phyloP scores from a whole-genome alignment of 2,329 filamentous ascomycete species.

The Paraphaeosphaeria sporulosa region DNA sequence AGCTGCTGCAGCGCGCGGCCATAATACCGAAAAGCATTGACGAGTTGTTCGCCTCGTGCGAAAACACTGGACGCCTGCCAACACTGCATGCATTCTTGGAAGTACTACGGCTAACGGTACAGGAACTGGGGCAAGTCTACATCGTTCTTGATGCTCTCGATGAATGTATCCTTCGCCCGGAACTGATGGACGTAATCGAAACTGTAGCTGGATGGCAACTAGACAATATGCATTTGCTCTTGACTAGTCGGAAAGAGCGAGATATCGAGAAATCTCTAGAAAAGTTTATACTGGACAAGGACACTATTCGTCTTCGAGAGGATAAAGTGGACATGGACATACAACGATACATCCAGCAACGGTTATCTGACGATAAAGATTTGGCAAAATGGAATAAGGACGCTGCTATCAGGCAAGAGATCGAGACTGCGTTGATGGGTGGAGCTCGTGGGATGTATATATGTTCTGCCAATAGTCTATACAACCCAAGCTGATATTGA shows the following conservation, averaged over 20 bases:
- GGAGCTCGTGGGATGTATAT: slow-evolving; percentile 13
- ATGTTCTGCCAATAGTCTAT: background rate
- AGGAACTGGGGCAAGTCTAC: slow-evolving; percentile 15
- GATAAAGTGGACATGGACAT: slow-evolving; percentile 23
- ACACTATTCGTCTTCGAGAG: slow-evolving; percentile 17
- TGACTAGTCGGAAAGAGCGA: slow-evolving; percentile 24
- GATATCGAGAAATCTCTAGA: slow-evolving; percentile 23
- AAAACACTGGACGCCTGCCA: slow-evolving; percentile 24
- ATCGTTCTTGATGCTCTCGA: slow-evolving; percentile 25
- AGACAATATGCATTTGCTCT: slow-evolving; percentile 22
- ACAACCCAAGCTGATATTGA: background rate
- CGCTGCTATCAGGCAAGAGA: slow-evolving; percentile 14
- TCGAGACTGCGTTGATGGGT: slow-evolving; percentile 36
- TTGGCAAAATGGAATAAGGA: slow-evolving; percentile 29
- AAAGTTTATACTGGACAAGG: slow-evolving; percentile 2
- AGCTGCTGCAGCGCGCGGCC: slow-evolving; percentile 32
- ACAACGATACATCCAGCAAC: slow-evolving; percentile 18
- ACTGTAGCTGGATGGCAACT: slow-evolving; percentile 14
- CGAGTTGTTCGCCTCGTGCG: slow-evolving; percentile 24
- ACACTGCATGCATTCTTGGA: slow-evolving; percentile 19
- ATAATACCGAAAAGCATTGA: slow-evolving; percentile 22
- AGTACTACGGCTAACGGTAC: slow-evolving; percentile 30
- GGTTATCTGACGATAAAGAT: slow-evolving; percentile 39
- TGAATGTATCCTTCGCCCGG: slow-evolving; percentile 19
- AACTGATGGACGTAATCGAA: slow-evolving; percentile 14